Base-by-base conservation (phyloP, 805 yeast species). In the Candida dajiaensis region DNA sequence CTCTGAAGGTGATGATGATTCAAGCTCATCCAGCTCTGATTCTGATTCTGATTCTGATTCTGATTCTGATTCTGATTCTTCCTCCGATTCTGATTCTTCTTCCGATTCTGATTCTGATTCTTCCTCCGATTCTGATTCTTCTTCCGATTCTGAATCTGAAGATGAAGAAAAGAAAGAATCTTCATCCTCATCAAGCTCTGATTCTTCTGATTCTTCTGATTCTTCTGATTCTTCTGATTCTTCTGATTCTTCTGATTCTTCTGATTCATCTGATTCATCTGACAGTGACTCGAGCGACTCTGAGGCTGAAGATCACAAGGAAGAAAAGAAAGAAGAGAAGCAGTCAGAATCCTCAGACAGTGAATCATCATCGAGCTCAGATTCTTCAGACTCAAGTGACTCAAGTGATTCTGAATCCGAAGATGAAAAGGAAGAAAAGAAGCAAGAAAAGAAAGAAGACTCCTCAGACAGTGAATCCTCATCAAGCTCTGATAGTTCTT, bases 351-450 rank as follows among this genome's bases (percentile, higher is more conserved):
- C n/a, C n/a, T n/a, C n/a, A n/a, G n/a, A n/a, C n/a, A n/a, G n/a
- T n/a, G n/a, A n/a, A 16, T 43, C 52, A 42, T 41, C 37, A 25
- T 56, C 64, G 19, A 63, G 47, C 20, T 56, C 66, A 16, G 54
- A 48, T 38, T 48, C 52, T 40, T 51, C 54, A 40, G 49, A 46
- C 49, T 54, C 37, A 41, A 49, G 55, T 22, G 57, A 48, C 48
- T 57, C 26, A 20, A 37, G 40, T 16, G 57, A 54, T 43, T 58
- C 65, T 35, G 48, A 16, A 22, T 42, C 47, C 28, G 28, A 25
- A 25, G 44, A 41, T 18, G 48, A 33, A 6, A 13, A 29, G 7
- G 18, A 29, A n/a, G 35, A n/a, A 6, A 28, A 15, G 13, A 15
- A 28, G n/a, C 6, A 11, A 15, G 43, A 39, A 23, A 31, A 38